Evolutionary conservation across 2,329 filamentous ascomycete genomes (phyloP).

Genomic region (Malbranchea zuffiana): DNA sequence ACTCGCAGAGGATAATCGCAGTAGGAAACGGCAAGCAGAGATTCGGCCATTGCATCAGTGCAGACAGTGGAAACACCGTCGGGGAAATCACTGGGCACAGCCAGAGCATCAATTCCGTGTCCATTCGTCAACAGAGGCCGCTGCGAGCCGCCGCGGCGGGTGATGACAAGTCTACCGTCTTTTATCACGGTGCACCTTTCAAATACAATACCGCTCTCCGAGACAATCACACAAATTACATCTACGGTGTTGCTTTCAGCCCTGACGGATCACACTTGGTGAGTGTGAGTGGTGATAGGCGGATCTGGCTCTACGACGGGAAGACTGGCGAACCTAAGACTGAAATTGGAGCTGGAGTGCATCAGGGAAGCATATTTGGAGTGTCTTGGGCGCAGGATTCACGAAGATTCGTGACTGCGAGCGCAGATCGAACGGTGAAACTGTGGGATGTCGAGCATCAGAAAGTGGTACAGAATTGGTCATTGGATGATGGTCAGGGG

Average conservation of each 20-base stretch:
- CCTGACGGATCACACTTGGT: slow-evolving; percentile 74
- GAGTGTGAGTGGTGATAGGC: slow-evolving; percentile 83
- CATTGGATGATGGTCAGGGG: slow-evolving; percentile 58
- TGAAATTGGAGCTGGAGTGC: slow-evolving; percentile 60
- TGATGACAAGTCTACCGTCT: slow-evolving; percentile 81
- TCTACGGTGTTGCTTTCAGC: slow-evolving; percentile 78
- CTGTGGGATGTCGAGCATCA: slow-evolving; percentile 83
- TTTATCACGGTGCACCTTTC: slow-evolving; percentile 89
- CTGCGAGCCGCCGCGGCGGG: slow-evolving; percentile 81
- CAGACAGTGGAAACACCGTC: slow-evolving; percentile 90
- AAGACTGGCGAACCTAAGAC: slow-evolving; percentile 78
- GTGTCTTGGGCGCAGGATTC: slow-evolving; percentile 85
- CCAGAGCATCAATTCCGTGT: slow-evolving; percentile 79
- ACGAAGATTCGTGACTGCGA: slow-evolving; percentile 76
- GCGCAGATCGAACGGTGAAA: slow-evolving; percentile 87
- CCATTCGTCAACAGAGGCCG: slow-evolving; percentile 81
- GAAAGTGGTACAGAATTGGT: slow-evolving; percentile 70
- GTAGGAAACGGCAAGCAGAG: slow-evolving; percentile 91
- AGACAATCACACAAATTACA: slow-evolving; percentile 74
- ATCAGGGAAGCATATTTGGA: slow-evolving; percentile 86
- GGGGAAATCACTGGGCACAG: slow-evolving; percentile 90
- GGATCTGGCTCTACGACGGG: slow-evolving; percentile 90
- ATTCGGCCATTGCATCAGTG: slow-evolving; percentile 87
- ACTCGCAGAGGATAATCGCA: slow-evolving; percentile 90
- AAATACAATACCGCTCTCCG: slow-evolving; percentile 81